Conservation (phyloP, 805 yeast species). For the Jamesozyma lodderae region DNA sequence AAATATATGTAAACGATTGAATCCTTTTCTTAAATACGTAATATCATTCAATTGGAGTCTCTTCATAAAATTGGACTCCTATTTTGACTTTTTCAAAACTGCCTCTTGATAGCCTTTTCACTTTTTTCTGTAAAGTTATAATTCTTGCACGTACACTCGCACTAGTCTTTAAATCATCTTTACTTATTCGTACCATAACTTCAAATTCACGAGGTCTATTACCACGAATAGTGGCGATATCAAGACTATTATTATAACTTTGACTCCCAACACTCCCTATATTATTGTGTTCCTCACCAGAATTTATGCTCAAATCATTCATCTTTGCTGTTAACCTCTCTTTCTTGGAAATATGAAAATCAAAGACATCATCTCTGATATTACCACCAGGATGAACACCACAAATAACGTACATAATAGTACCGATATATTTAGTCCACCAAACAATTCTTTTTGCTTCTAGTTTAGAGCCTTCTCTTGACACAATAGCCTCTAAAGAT, state of each 20-base stretch:
- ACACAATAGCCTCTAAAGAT: conserved; percentile 40
- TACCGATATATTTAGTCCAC: conserved; percentile 70
- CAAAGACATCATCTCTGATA: conserved; percentile 50
- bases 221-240: neutral
- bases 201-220: conserved; percentile 23
- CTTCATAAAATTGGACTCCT: conserved; percentile 37
- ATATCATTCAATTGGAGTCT: neutral
- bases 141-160: conserved; percentile 53
- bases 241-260: neutral
- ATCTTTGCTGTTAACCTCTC: conserved; percentile 19
- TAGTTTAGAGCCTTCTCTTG: conserved; percentile 36
- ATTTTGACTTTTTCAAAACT: conserved; percentile 45
- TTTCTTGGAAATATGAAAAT: conserved; percentile 33
- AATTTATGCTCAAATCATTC: conserved; percentile 1
- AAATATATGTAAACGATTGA: neutral
- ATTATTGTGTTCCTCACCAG: neutral
- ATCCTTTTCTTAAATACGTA: neutral
- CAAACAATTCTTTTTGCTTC: conserved; percentile 44
- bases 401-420: conserved; percentile 67
- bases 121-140: conserved; percentile 48
- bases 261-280: neutral
- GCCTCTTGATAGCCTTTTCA: conserved; percentile 45
- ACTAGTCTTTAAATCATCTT: conserved; percentile 48
- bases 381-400: conserved; percentile 79
- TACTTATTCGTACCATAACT: conserved; percentile 37